A percentile compares a stretch with the other conserved stretches of the same genome.
Conservation (phyloP, 305 asterid genomes). For the Fraxinus xanthoxyloides region DNA sequence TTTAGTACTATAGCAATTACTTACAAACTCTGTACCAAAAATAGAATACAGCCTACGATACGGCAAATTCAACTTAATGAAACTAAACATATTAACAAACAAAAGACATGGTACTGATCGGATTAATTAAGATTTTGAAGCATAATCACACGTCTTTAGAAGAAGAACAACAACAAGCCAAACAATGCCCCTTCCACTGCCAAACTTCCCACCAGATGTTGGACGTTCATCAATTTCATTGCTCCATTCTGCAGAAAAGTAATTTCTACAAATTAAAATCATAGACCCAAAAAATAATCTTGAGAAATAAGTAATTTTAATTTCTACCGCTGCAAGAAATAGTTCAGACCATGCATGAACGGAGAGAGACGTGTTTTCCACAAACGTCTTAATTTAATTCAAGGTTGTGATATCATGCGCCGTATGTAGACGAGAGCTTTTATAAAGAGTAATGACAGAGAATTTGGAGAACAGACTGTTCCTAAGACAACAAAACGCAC, state of each 20-base stretch:
- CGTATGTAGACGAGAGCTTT: not conserved
- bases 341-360: not conserved
- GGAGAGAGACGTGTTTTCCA: not conserved
- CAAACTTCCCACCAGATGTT: constrained; percentile 36
- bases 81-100: constrained; percentile 6
- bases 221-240: constrained; percentile 30
- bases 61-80: constrained; percentile 17
- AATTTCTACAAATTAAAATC: not conserved
- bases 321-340: not conserved
- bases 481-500: not conserved
- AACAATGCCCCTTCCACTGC: constrained; percentile 36
- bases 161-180: constrained; percentile 23
- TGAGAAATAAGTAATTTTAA: not conserved
- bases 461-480: not conserved
- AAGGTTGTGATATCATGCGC: not conserved
- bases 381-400: not conserved
- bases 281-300: not conserved
- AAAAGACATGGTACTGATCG: not conserved
- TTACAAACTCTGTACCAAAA: not conserved
- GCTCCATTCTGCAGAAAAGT: constrained; percentile 45
- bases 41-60: not conserved
- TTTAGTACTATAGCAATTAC: not conserved
- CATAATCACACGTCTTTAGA: constrained; percentile 16
- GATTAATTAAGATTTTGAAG: not conserved
- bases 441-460: not conserved